Evolutionary conservation across 805 yeast genomes (phyloP).

Genomic region (Saccharomycopsis sp.): DNA sequence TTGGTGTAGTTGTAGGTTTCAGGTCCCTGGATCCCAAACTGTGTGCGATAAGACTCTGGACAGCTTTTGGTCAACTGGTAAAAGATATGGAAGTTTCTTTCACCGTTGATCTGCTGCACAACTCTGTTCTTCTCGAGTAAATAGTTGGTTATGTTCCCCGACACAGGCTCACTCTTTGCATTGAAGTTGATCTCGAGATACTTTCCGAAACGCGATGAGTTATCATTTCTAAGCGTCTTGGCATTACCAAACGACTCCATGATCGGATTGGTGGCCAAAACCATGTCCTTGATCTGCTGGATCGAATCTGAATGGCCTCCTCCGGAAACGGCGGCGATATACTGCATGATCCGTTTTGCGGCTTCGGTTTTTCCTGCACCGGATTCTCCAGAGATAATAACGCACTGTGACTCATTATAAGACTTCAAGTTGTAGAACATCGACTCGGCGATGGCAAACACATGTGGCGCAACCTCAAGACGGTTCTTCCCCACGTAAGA

Average conservation of each 20-base stretch:
- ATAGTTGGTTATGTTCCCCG: conserved; percentile 94
- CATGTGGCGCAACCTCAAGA: conserved; percentile 96
- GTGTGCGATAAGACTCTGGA: conserved; percentile 72
- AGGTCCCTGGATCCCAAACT: conserved; percentile 87
- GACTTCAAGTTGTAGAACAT: conserved; percentile 95
- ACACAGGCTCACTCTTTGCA: conserved; percentile 75
- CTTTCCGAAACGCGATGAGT: conserved; percentile 88
- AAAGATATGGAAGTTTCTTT: conserved; percentile 94
- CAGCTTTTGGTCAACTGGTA: conserved; percentile 94
- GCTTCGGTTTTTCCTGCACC: conserved; percentile 99
- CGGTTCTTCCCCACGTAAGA: conserved; percentile 88
- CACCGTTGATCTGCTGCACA: conserved; percentile 87
- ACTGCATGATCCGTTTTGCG: conserved; percentile 96
- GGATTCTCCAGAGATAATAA: conserved; percentile 93
- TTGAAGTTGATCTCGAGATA: conserved; percentile 89
- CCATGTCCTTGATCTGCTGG: conserved; percentile 91
- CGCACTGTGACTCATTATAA: conserved; percentile 92
- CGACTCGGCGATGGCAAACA: conserved; percentile 93
- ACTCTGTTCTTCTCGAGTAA: conserved; percentile 92
- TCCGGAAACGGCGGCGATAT: conserved; percentile 80
- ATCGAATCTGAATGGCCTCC: conserved; percentile 62
- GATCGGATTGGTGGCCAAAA: conserved; percentile 90
- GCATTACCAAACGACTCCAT: conserved; percentile 93
- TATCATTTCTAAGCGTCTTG: conserved; percentile 81
- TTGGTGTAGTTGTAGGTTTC: conserved; percentile 89